Evolutionary conservation across 2,329 filamentous ascomycete genomes (phyloP).

Genomic region (Fusarium ramigenum): DNA sequence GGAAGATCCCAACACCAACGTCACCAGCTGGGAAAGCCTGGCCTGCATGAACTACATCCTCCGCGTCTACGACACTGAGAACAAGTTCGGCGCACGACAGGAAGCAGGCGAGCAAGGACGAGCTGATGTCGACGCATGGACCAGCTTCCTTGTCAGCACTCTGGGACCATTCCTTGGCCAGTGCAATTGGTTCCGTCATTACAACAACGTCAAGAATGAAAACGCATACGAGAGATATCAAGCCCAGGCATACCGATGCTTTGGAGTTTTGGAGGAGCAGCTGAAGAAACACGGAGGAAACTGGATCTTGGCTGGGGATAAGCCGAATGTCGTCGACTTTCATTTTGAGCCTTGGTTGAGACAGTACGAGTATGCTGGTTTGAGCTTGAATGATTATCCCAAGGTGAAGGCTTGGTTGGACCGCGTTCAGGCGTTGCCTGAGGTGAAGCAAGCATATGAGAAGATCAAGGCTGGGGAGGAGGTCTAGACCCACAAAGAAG

Average conservation of each 20-base stretch:
- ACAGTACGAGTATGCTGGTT: not conserved
- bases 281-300: slow-evolving; percentile 8
- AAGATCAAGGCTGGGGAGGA: slow-evolving; percentile 20
- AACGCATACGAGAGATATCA: slow-evolving; percentile 12
- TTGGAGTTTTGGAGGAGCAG: slow-evolving; percentile 17
- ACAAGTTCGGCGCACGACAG: slow-evolving; percentile 5
- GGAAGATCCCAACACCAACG: slow-evolving; percentile 45
- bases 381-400: not conserved
- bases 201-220: slow-evolving; percentile 13
- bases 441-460: slow-evolving; percentile 2
- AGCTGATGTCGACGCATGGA: slow-evolving; percentile 5
- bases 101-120: slow-evolving; percentile 8
- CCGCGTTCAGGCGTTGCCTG: slow-evolving; percentile 1
- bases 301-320: slow-evolving; percentile 1
- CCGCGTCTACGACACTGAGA: slow-evolving; percentile 28
- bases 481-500: not conserved
- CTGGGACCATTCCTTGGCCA: slow-evolving; percentile 13
- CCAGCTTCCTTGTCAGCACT: slow-evolving; percentile 24
- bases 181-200: slow-evolving; percentile 22
- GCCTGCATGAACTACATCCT: slow-evolving; percentile 38
- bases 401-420: slow-evolving; percentile 12
- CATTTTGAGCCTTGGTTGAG: slow-evolving; percentile 24
- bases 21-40: slow-evolving; percentile 43
- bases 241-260: not conserved
- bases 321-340: slow-evolving; percentile 16